Base-by-base conservation (phyloP, 495 filamentous ascomycete genomes). In the Aspergillus avenaceus region DNA sequence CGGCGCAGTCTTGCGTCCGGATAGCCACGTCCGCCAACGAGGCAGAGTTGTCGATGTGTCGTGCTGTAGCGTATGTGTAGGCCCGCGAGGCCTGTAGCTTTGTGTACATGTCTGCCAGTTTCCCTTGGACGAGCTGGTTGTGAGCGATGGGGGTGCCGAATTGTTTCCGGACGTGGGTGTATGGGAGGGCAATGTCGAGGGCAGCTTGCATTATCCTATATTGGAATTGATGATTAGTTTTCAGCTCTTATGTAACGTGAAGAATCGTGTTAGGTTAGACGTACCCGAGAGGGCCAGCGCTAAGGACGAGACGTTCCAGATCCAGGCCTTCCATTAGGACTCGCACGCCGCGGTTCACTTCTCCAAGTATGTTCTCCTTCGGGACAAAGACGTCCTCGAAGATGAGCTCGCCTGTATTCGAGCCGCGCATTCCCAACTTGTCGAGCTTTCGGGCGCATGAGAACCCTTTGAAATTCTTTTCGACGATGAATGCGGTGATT, bases 301-400 rank as follows among this genome's bases (percentile, higher is more conserved):
- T 90, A 45, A 98, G 82, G 5, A 98, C 95, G 5, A 98, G 81
- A 14, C 93, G 81, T 65, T 98, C 93, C 45, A 98, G 80, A 64
- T 98, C 93, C 7, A 98, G 74, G 2, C 93, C 93, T 64, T 96
- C 90, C 93, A 98, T 97, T 24, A 98, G 75, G 2, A 98, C 91
- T 45, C 79, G 83, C 48, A 96, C 92, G 42, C 93, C 93, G 23
- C 78, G 79, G 68, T 95, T 86, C 23, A 95, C 59, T 37, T 80
- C 66, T 11, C 95, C 93, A 4, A 98, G 81, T 0, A 96, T 70
- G 60, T 96, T 88, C 50, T 84, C 82, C 11, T 71, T 65, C 2
- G 95, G 92, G 9, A 98, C 89, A 61, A 96, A 97, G 29, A 97
- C 90, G 58, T 88, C 78, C 18, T 96, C 90, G 58, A 98, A 96